A percentile compares a stretch with the other conserved stretches of the same genome.
These are phyloP conservation scores for Coniophora puteana DNA, from an alignment of 1,284 basidiomycete species.

Conservation along the genomic window DNA sequence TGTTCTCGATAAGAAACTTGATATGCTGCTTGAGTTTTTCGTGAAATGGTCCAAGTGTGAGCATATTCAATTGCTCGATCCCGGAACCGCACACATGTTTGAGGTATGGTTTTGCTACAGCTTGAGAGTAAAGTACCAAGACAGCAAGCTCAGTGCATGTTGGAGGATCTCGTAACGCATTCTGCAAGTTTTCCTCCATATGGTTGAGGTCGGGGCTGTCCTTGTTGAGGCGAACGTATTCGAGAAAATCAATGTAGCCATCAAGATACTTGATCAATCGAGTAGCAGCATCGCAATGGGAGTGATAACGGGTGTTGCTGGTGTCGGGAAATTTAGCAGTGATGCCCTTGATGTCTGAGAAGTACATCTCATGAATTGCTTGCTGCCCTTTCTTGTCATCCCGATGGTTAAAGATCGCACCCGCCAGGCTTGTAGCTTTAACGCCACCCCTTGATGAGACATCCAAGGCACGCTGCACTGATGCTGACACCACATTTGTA, in stretches of 20 bases:
- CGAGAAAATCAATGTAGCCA: no score
- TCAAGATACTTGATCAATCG: constrained; percentile 10
- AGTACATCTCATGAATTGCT: constrained; percentile 25
- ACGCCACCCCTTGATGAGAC: constrained; percentile 22
- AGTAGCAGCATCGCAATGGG: constrained; percentile 22
- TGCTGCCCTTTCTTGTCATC: constrained; percentile 32
- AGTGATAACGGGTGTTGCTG: constrained; percentile 24
- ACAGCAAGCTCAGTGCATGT: constrained; percentile 18
- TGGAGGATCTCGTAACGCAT: no score
- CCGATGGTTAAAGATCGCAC: constrained; percentile 28
- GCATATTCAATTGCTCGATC: constrained; percentile 16
- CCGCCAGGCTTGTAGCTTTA: constrained; percentile 25
- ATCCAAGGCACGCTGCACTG: constrained; percentile 14
- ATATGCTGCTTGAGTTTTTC: constrained; percentile 15
- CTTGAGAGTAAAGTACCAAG: constrained; percentile 27
- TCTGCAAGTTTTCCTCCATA: no score
- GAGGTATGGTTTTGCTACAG: constrained; percentile 29
- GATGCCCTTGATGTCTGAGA: constrained; percentile 22
- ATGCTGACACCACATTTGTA: constrained; percentile 5
- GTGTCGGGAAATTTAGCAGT: constrained; percentile 16
- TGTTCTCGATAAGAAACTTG: constrained; percentile 15
- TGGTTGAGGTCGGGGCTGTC: no score
- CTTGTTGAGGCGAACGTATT: no score
- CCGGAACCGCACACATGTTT: constrained; percentile 15
- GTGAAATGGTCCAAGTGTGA: constrained; percentile 25